Evolutionary conservation across 345 rosid genomes (phyloP), one percentile per base, ranked within the genome.

Genomic region (Geranium rotundifolium): DNA sequence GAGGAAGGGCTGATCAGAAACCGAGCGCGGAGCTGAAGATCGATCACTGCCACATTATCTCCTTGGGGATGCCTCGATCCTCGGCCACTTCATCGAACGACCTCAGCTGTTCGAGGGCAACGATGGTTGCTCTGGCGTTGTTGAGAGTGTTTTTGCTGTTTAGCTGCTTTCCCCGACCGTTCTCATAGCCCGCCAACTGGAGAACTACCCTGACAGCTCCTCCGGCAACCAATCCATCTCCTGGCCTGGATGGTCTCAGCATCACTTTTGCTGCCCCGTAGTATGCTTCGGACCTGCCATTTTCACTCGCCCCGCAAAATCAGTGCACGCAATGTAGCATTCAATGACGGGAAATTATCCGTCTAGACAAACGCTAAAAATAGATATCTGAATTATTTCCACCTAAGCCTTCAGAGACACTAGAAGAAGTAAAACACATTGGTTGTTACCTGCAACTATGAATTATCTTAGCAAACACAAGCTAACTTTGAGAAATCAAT

Each of bases 161-260:
- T 1, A 87, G 61, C 72, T 89, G 96, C 79, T 89, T 87, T 58
- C 96, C 96, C 66, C 83, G 62, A 0, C 90, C 95, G 50, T 92
- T 92, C 74, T 85, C 88, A 29, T 87, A 93, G 46, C 96, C 96
- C 0, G 95, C 93, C 98, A 92, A 79, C 78, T 92, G 96, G 0
- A 92, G 82, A 67, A 89, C 98, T 10, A 85, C 84, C 69, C 91
- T 82, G 58, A 92, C 96, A 17, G 95, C 84, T 65, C 95, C 96
- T 73, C 96, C 96, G 0, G 98, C 96, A 73, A 82, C 84, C 71
- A 92, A 95, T 66, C 98, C 98, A 0, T 95, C 84, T 67, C 98
- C 98, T 18, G 95, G 95, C 31, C 89, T 78, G 57, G 96, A 89
- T 16, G 96, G 96, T 79, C 96, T 84, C 57, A 89, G 91, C 96